phyloP scores from a whole-genome alignment of 2,329 filamentous ascomycete species.

The Albophoma yamanashiensis region DNA sequence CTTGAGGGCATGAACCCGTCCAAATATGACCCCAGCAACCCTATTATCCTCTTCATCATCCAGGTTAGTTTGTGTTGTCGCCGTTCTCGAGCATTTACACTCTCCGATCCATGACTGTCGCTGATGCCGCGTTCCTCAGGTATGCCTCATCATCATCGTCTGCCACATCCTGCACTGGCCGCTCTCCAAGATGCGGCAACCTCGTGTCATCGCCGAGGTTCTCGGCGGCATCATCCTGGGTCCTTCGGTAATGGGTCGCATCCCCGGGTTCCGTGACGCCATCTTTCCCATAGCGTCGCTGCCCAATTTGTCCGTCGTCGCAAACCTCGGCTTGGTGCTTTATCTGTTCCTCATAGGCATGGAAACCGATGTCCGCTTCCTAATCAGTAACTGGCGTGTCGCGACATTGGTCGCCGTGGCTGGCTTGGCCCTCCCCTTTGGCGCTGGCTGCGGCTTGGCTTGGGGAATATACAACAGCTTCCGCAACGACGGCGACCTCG shows the following conservation, averaged over 20 bases:
- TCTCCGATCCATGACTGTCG: not conserved
- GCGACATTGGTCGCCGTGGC: slow-evolving; percentile 67
- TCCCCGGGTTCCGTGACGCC: slow-evolving; percentile 62
- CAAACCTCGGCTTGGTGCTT: slow-evolving; percentile 73
- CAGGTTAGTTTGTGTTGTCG: slow-evolving; percentile 32
- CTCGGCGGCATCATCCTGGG: slow-evolving; percentile 78
- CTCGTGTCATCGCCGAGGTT: slow-evolving; percentile 75
- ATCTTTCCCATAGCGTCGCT: slow-evolving; percentile 73
- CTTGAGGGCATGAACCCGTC: slow-evolving; percentile 62
- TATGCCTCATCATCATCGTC: slow-evolving; percentile 35
- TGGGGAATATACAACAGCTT: slow-evolving; percentile 75
- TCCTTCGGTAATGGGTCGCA: slow-evolving; percentile 78
- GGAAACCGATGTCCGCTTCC: slow-evolving; percentile 72
- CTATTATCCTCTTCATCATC: slow-evolving; percentile 67
- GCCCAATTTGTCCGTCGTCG: slow-evolving; percentile 63
- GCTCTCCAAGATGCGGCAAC: slow-evolving; percentile 65
- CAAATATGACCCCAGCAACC: slow-evolving; percentile 57
- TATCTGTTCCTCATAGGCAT: slow-evolving; percentile 84
- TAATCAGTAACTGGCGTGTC: slow-evolving; percentile 70
- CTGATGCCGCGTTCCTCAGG: slow-evolving; percentile 10
- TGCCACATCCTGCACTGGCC: slow-evolving; percentile 57
- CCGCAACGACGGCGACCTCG: slow-evolving; percentile 26
- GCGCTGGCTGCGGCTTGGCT: slow-evolving; percentile 67
- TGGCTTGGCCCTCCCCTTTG: slow-evolving; percentile 77
- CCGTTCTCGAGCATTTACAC: not conserved